Percentiles rank a stretch among this genome's conserved stretches.
Conservation (phyloP, 163 green algal species). For the Scenedesmus sp. region DNA sequence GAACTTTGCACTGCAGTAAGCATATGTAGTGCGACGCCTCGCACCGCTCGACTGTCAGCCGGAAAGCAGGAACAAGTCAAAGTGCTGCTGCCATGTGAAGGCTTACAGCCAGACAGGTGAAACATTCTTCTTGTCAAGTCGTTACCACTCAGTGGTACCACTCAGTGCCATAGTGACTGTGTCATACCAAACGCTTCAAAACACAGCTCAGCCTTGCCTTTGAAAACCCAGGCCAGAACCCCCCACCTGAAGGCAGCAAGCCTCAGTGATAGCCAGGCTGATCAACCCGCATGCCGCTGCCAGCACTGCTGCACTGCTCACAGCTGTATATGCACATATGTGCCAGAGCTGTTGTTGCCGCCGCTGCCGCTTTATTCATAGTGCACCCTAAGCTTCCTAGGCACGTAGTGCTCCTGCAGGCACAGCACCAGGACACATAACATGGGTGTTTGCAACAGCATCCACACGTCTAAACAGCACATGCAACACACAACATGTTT, state of each 20-base stretch:
- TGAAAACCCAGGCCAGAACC: not conserved
- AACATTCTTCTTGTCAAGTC: not conserved
- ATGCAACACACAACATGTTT: too few species aligned
- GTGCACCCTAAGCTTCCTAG: conserved; percentile 66
- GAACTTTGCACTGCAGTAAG: not conserved
- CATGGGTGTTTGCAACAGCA: too few species aligned
- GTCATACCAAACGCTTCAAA: not conserved
- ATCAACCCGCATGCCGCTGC: not conserved
- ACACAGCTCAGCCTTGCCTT: not conserved
- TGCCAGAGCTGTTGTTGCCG: too few species aligned
- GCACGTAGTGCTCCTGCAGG: conserved; percentile 81
- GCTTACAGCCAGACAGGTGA: not conserved
- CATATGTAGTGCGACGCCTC: not conserved
- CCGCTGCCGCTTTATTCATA: conserved; percentile 1
- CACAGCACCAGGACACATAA: conserved; percentile 58
- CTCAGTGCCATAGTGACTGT: too few species aligned
- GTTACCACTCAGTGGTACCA: too few species aligned
- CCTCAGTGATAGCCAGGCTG: not conserved
- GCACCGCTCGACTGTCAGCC: not conserved
- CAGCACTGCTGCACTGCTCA: not conserved
- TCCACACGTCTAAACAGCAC: too few species aligned
- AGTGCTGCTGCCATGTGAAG: not conserved
- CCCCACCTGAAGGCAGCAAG: not conserved
- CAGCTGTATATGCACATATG: too few species aligned
- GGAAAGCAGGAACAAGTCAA: not conserved